Evolutionary conservation across 129 eudicot genomes (phyloP).

Genomic region (Flaveria ramosissima): DNA sequence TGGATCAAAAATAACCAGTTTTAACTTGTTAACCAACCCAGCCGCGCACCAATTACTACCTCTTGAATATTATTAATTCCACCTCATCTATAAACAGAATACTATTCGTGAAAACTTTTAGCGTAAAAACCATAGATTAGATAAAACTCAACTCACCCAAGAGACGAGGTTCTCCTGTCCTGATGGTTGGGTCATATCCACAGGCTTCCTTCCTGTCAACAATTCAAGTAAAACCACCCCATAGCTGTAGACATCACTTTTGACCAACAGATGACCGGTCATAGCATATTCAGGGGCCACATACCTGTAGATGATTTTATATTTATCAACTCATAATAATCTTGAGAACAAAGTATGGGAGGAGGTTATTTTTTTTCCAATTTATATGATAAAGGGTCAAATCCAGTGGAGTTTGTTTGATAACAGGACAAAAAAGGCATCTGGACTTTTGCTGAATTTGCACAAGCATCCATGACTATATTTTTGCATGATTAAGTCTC

Average conservation of each 20-base stretch:
- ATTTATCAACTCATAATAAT: constrained; percentile 12
- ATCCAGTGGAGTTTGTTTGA: not conserved
- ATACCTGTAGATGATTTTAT: constrained; percentile 54
- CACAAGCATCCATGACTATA: not conserved
- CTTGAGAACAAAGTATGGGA: not conserved
- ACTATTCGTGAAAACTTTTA: not conserved
- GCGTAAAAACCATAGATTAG: not conserved
- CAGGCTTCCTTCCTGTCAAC: constrained; percentile 94
- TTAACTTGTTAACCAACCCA: not conserved
- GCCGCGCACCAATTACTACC: not conserved
- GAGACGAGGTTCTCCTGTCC: constrained; percentile 99
- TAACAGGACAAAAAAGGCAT: not conserved
- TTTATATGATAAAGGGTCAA: not conserved
- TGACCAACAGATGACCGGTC: constrained; percentile 97
- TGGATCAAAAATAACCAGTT: not conserved
- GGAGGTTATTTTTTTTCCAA: not conserved
- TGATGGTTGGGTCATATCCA: constrained; percentile 96
- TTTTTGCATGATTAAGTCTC: not conserved
- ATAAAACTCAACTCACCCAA: constrained; percentile 69
- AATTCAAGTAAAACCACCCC: constrained; percentile 96
- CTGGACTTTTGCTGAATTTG: not conserved
- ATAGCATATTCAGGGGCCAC: constrained; percentile 99
- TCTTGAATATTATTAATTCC: not conserved
- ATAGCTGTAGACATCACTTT: constrained; percentile 97
- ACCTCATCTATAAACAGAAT: not conserved